Percentiles rank a stretch among this genome's conserved stretches.
phyloP scores from a whole-genome alignment of 2,329 filamentous ascomycete genomes.

The Phialemoniopsis sp. region DNA sequence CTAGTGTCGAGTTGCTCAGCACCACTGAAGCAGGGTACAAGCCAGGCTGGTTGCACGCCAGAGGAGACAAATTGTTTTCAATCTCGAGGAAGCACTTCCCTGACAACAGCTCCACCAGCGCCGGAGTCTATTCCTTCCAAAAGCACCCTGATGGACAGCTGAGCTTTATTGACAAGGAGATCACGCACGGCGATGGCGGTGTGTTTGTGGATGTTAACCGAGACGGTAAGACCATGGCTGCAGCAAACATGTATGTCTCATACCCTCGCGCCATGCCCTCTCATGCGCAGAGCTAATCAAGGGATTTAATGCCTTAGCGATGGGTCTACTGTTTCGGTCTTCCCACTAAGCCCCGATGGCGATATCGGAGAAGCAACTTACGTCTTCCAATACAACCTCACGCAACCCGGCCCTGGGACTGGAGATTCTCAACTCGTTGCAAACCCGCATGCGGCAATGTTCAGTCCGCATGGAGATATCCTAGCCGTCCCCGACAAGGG shows the following conservation, averaged over 20 bases:
- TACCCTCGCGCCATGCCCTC: no score
- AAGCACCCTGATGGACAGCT: neutral
- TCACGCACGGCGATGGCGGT: neutral
- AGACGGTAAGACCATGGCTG: neutral
- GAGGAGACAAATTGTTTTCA: neutral
- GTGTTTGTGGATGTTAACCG: neutral
- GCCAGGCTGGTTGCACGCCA: neutral
- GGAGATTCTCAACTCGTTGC: neutral
- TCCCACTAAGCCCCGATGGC: neutral
- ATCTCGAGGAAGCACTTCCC: neutral
- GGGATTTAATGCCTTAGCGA: no score
- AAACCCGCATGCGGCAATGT: neutral
- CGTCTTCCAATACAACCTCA: neutral
- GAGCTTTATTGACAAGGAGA: neutral
- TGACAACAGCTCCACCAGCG: neutral
- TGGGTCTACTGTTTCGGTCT: neutral
- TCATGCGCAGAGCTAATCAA: no score
- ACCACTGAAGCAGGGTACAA: neutral
- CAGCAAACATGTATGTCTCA: constrained; percentile 1
- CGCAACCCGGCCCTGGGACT: neutral
- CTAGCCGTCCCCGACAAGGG: neutral
- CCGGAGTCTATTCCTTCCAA: neutral
- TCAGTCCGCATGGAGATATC: neutral
- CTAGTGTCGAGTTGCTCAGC: neutral
- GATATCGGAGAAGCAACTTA: neutral